phyloP scores from a whole-genome alignment of 2,329 filamentous ascomycete species.

The Nemania diffusa region DNA sequence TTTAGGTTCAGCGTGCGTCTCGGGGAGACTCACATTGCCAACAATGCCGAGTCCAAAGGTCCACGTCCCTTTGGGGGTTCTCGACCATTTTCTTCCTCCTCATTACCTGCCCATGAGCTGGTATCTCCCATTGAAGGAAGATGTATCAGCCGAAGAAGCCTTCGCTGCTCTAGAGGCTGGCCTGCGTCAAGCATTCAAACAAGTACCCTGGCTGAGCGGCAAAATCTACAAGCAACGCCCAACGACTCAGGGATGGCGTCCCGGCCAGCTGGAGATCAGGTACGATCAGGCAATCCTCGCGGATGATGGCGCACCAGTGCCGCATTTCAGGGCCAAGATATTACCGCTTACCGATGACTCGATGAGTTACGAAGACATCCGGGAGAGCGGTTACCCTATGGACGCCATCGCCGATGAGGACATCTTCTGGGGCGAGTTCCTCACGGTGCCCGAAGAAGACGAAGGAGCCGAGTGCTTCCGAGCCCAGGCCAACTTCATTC shows the following conservation, averaged over 20 bases:
- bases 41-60: neutral
- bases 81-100: neutral
- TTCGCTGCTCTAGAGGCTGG: neutral
- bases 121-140: neutral
- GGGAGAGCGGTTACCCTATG: conserved; percentile 2
- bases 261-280: conserved; percentile 15
- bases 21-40: too few relatives aligned
- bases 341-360: neutral
- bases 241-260: neutral
- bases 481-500: conserved; percentile 21
- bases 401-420: conserved; percentile 1
- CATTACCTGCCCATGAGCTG: neutral
- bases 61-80: neutral
- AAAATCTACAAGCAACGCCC: neutral
- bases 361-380: neutral
- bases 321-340: conserved; percentile 16
- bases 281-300: neutral
- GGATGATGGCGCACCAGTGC: neutral
- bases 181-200: neutral
- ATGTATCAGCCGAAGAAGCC: neutral
- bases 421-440: conserved; percentile 4
- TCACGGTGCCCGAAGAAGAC: neutral
- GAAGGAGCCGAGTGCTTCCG: conserved; percentile 9
- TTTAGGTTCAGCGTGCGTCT: too few relatives aligned
- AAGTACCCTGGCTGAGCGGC: conserved; percentile 7